These are phyloP conservation scores for Termitomyces sp. DNA, from an alignment of 768 basidiomycete genomes.

Conservation along the genomic window DNA sequence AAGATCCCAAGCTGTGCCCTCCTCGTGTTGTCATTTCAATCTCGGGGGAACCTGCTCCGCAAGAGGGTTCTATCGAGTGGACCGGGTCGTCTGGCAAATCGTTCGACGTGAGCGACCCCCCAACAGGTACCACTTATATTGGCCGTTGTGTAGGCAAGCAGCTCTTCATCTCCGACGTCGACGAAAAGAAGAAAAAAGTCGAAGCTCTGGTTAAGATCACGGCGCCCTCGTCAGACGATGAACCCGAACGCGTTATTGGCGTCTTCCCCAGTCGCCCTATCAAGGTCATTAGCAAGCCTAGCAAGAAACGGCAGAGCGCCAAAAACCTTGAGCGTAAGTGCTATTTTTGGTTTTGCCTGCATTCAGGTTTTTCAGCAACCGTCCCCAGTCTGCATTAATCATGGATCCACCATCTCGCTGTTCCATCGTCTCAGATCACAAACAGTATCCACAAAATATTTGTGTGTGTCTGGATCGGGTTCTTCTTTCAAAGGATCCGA, in stretches of 20 bases:
- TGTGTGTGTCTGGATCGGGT: slow-evolving; percentile 91
- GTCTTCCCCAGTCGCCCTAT: slow-evolving; percentile 92
- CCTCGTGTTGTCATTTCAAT: slow-evolving; percentile 88
- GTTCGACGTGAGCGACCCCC: slow-evolving; percentile 77
- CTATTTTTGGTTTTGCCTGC: slow-evolving; percentile 8
- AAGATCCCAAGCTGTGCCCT: slow-evolving; percentile 69
- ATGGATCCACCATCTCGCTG: slow-evolving; percentile 91
- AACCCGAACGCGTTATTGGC: slow-evolving; percentile 81
- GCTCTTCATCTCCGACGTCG: slow-evolving; percentile 91
- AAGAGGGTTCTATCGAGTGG: slow-evolving; percentile 88
- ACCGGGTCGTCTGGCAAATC: slow-evolving; percentile 79
- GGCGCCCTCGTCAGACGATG: slow-evolving; percentile 75
- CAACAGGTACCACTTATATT: slow-evolving; percentile 82
- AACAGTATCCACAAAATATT: slow-evolving; percentile 93
- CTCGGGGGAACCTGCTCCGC: slow-evolving; percentile 83
- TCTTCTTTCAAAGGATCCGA: slow-evolving; percentile 94
- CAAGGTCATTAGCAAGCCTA: slow-evolving; percentile 97
- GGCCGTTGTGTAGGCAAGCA: slow-evolving; percentile 94
- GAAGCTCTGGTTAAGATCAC: slow-evolving; percentile 90
- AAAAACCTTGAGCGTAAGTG: slow-evolving; percentile 89
- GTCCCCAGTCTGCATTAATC: slow-evolving; percentile 77
- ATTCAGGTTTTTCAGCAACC: slow-evolving; percentile 8
- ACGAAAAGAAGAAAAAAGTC: slow-evolving; percentile 94
- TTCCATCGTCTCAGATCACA: slow-evolving; percentile 97
- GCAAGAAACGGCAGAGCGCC: slow-evolving; percentile 92